Evolutionary conservation across 1,284 basidiomycete genomes (phyloP).

Genomic region (Melampsora abietis-canadensis): DNA sequence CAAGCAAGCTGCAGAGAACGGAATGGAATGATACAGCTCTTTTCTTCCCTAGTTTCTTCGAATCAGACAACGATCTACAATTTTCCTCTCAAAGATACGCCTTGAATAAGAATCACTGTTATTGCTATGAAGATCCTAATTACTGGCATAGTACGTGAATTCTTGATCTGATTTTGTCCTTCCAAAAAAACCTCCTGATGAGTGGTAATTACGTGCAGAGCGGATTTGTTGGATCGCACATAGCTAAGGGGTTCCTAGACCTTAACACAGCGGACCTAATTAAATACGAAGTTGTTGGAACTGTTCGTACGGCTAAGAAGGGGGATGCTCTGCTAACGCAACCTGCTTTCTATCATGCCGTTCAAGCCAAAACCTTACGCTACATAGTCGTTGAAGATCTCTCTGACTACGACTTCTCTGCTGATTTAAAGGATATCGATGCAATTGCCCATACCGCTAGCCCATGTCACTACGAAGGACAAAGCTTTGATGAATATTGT

Average conservation of each 20-base stretch:
- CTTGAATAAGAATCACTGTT: too few relatives aligned
- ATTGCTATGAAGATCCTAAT: too few relatives aligned
- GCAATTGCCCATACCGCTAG: constrained; percentile 64
- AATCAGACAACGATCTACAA: too few relatives aligned
- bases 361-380: constrained; percentile 2
- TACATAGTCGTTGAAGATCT: constrained; percentile 16
- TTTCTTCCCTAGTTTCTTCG: too few relatives aligned
- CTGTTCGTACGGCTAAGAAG: constrained; percentile 8
- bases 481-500: constrained; percentile 55
- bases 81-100: too few relatives aligned
- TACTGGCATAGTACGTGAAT: too few relatives aligned
- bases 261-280: neutral
- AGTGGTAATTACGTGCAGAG: neutral
- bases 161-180: too few relatives aligned
- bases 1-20: too few relatives aligned
- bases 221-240: constrained; percentile 24
- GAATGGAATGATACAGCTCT: too few relatives aligned
- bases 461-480: constrained; percentile 55
- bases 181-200: too few relatives aligned
- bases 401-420: constrained; percentile 60
- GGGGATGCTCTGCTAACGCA: neutral
- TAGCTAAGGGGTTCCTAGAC: constrained; percentile 15
- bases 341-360: constrained; percentile 8
- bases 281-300: constrained; percentile 14
- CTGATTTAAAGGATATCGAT: constrained; percentile 65